phyloP scores from a whole-genome alignment of 164 flowering plant species.

The Umbellularia californica region DNA sequence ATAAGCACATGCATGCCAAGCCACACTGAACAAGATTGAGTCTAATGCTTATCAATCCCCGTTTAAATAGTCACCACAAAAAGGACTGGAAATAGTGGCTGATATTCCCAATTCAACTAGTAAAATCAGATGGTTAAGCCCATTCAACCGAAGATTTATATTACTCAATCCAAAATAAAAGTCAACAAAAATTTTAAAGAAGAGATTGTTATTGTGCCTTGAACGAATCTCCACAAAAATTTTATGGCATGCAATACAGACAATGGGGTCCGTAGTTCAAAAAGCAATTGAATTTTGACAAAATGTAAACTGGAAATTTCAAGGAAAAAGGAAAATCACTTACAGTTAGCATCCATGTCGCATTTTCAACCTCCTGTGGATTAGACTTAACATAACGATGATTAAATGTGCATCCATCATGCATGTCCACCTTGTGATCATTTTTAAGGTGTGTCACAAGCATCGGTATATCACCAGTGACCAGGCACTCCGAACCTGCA shows the following conservation, averaged over 20 bases:
- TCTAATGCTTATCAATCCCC: too few relatives aligned
- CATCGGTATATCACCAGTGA: slow-evolving; percentile 51
- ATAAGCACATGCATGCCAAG: too few relatives aligned
- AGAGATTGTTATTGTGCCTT: too few relatives aligned
- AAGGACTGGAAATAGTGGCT: too few relatives aligned
- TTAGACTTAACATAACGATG: slow-evolving; percentile 67
- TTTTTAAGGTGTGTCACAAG: slow-evolving; percentile 59
- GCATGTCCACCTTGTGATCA: slow-evolving; percentile 80
- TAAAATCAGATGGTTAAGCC: too few relatives aligned
- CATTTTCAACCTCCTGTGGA: slow-evolving; percentile 59
- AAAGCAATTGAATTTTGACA: too few relatives aligned
- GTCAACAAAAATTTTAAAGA: too few relatives aligned
- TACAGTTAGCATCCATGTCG: slow-evolving; percentile 79
- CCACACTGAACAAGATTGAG: too few relatives aligned
- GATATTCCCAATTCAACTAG: too few relatives aligned
- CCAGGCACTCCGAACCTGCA: slow-evolving; percentile 66
- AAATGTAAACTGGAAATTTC: neutral
- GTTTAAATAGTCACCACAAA: too few relatives aligned
- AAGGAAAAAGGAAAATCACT: slow-evolving; percentile 6
- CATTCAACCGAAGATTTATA: too few relatives aligned
- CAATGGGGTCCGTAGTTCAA: neutral
- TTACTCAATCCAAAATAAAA: too few relatives aligned
- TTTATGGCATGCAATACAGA: neutral
- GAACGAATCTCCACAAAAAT: neutral
- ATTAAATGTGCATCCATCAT: slow-evolving; percentile 62